These are phyloP conservation scores for Patellaria atrata DNA, from an alignment of 495 filamentous ascomycete genomes.

Conservation along the genomic window DNA sequence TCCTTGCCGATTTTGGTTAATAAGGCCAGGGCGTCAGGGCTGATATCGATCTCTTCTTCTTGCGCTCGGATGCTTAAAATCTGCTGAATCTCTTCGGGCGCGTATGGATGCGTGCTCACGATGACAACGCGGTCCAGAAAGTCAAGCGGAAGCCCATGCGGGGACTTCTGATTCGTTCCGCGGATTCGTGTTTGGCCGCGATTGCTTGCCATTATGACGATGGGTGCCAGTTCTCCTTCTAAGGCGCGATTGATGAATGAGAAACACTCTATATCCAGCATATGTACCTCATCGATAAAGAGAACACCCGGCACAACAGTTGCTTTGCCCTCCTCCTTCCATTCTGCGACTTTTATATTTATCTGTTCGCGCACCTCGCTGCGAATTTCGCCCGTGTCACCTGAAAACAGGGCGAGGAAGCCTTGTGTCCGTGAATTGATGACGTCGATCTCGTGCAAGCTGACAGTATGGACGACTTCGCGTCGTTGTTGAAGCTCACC, in stretches of 20 bases:
- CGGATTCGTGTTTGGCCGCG: constrained; percentile 82
- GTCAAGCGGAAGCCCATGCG: constrained; percentile 87
- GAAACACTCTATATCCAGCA: constrained; percentile 99
- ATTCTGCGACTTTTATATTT: constrained; percentile 94
- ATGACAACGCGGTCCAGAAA: constrained; percentile 95
- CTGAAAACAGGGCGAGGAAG: constrained; percentile 89
- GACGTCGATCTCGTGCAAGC: constrained; percentile 95
- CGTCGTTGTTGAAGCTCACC: constrained; percentile 95
- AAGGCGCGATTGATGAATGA: constrained; percentile 95
- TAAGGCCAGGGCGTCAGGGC: constrained; percentile 74
- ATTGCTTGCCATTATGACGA: constrained; percentile 99
- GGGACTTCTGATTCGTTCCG: constrained; percentile 80
- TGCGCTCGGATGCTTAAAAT: constrained; percentile 83
- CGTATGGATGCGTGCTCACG: constrained; percentile 88
- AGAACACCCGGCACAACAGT: constrained; percentile 94
- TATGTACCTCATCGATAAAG: constrained; percentile 98
- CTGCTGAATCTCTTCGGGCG: constrained; percentile 68
- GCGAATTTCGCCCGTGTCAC: constrained; percentile 94
- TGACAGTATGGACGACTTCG: constrained; percentile 93
- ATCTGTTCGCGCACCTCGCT: constrained; percentile 97
- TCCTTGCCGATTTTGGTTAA: constrained; percentile 93
- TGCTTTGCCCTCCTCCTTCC: constrained; percentile 98
- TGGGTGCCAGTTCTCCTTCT: constrained; percentile 83
- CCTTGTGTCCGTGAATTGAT: constrained; percentile 97
- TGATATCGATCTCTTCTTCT: constrained; percentile 89